Conservation (phyloP, 2,329 filamentous ascomycete genomes). For the Alternaria infectoria region DNA sequence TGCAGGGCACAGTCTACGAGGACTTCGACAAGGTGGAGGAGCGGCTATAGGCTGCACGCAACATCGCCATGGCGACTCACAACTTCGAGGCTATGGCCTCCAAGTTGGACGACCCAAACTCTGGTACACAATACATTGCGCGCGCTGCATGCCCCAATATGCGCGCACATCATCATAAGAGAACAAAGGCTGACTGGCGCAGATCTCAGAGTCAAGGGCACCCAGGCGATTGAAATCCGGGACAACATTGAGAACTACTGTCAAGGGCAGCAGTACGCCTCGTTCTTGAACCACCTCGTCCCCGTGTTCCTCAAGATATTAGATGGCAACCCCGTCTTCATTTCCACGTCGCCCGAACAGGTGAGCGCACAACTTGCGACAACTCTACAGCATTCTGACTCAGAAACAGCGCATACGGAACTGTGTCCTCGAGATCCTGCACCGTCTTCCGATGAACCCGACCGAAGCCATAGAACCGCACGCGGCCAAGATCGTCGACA, state of each 20-base stretch:
- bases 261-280: conserved; percentile 74
- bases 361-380: conserved; percentile 55
- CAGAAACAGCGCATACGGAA: conserved; percentile 78
- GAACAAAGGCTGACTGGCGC: conserved; percentile 24
- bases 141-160: not conserved
- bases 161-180: not conserved
- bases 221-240: conserved; percentile 83
- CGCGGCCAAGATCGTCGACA: conserved; percentile 85
- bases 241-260: conserved; percentile 92
- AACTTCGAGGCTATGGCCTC: conserved; percentile 56
- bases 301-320: conserved; percentile 88
- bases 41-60: conserved; percentile 34
- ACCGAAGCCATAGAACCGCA: conserved; percentile 85
- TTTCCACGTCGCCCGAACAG: conserved; percentile 89
- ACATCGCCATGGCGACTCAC: conserved; percentile 45
- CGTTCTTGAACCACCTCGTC: conserved; percentile 86
- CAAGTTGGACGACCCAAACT: conserved; percentile 54
- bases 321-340: conserved; percentile 85
- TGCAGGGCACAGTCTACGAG: conserved; percentile 9
- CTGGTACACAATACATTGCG: conserved; percentile 33
- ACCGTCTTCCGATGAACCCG: conserved; percentile 78
- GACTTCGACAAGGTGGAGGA: conserved; percentile 16
- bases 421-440: conserved; percentile 91
- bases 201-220: conserved; percentile 84
- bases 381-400: conserved; percentile 15